These are phyloP conservation scores for Xylaria sp. DNA, from an alignment of 2,329 filamentous ascomycete genomes.

Conservation along the genomic window DNA sequence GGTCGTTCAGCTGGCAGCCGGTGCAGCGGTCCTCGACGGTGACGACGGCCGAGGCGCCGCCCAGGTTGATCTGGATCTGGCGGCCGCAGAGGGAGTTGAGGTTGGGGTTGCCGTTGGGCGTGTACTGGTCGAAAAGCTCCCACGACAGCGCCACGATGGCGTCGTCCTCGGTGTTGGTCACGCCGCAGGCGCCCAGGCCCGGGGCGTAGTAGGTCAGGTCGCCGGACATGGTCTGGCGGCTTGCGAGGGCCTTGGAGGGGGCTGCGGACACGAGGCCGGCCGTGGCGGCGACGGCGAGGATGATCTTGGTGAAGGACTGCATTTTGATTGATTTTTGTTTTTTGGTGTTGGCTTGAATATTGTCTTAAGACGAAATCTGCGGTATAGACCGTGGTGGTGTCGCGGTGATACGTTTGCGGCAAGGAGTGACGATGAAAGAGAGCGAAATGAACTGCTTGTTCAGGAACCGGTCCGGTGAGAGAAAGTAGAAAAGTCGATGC, in stretches of 20 bases:
- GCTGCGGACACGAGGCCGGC: slow-evolving; percentile 56
- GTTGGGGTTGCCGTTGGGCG: slow-evolving; percentile 39
- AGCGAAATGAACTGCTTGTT: slow-evolving; percentile 23
- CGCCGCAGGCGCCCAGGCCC: slow-evolving; percentile 39
- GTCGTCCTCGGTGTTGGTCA: slow-evolving; percentile 34
- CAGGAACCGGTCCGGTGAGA: slow-evolving; percentile 25
- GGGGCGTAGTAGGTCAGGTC: slow-evolving; percentile 39
- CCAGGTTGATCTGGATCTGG: slow-evolving; percentile 36
- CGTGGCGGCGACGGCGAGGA: slow-evolving; percentile 41
- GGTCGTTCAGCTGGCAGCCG: slow-evolving; percentile 32
- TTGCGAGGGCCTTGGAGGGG: neutral
- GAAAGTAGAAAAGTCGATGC: slow-evolving; percentile 16
- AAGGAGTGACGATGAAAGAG: slow-evolving; percentile 34
- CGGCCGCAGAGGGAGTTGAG: slow-evolving; percentile 38
- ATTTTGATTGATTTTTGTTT: slow-evolving; percentile 29
- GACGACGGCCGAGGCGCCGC: slow-evolving; percentile 28
- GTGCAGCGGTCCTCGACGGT: slow-evolving; percentile 39
- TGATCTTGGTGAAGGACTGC: slow-evolving; percentile 36
- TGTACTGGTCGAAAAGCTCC: slow-evolving; percentile 38
- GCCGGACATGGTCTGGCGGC: slow-evolving; percentile 24
- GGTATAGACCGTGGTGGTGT: slow-evolving; percentile 12
- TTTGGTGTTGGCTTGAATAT: neutral
- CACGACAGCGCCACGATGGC: slow-evolving; percentile 33
- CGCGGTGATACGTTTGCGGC: slow-evolving; percentile 9
- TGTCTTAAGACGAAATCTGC: neutral